Percentiles rank a stretch among this genome's conserved stretches.
These are phyloP conservation scores for Fulvia fulva DNA, from an alignment of 2,329 filamentous ascomycete species.

Conservation along the genomic window DNA sequence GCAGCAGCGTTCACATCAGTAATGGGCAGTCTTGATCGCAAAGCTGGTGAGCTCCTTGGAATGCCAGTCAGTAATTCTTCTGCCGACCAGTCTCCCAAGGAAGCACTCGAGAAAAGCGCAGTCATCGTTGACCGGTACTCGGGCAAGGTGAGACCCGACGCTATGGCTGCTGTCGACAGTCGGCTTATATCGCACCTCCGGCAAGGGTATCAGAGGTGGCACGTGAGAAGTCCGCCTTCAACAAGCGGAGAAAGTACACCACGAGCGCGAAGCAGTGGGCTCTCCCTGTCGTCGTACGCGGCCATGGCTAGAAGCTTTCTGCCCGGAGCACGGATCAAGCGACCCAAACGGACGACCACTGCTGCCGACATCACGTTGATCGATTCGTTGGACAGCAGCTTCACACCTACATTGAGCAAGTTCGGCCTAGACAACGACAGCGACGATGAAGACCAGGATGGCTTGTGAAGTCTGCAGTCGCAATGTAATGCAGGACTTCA, in stretches of 20 bases:
- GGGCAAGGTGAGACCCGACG: background rate
- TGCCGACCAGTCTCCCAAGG: background rate
- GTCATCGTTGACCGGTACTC: background rate
- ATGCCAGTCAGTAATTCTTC: background rate
- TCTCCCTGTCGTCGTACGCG: background rate
- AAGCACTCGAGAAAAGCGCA: background rate
- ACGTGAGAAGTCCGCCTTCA: background rate
- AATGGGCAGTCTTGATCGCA: background rate
- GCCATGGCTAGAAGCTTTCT: background rate
- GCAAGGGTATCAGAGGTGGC: background rate
- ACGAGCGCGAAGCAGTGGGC: background rate
- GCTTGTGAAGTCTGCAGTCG: background rate
- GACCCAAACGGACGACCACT: background rate
- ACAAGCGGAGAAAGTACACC: background rate
- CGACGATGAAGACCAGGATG: background rate
- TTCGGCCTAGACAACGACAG: background rate
- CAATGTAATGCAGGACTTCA: background rate
- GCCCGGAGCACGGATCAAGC: background rate
- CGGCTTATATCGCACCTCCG: background rate
- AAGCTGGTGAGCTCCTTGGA: background rate
- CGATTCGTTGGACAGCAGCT: constrained; percentile 4
- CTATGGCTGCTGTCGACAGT: background rate
- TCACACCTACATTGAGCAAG: constrained; percentile 5
- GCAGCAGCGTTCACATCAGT: background rate
- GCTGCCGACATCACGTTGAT: constrained; percentile 1